phyloP scores from a whole-genome alignment of 2,329 filamentous ascomycete genomes.

The Penicillium verrucosum region DNA sequence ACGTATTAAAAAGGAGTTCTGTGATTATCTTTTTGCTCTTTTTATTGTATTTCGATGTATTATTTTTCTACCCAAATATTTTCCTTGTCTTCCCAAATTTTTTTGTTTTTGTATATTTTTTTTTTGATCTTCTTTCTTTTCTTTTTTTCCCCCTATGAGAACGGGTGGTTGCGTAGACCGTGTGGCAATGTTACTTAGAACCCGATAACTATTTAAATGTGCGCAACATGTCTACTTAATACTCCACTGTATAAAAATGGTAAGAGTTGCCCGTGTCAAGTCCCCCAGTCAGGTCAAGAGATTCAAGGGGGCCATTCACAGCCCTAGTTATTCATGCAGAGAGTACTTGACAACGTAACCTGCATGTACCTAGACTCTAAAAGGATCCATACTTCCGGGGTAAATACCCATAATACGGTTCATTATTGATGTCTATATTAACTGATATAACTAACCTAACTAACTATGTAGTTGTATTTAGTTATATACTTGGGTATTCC shows the following conservation, averaged over 20 bases:
- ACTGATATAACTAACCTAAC: not conserved
- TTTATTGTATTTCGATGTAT: conserved; percentile 1
- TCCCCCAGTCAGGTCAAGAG: not conserved
- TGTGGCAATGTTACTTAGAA: not conserved
- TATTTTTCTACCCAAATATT: conserved; percentile 3
- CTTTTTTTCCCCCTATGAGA: conserved; percentile 8
- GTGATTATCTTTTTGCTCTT: not conserved
- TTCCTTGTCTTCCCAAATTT: not conserved
- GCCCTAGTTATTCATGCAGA: conserved; percentile 8
- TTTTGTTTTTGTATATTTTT: not conserved
- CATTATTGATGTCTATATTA: not conserved
- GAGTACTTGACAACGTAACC: conserved; percentile 14
- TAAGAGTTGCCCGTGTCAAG: not conserved
- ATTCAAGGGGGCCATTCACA: not conserved
- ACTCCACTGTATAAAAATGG: not conserved
- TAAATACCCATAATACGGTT: conserved; percentile 3
- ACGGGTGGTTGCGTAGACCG: conserved; percentile 25
- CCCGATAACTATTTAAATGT: conserved; percentile 9
- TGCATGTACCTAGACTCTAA: conserved; percentile 13
- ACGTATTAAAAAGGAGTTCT: conserved; percentile 8
- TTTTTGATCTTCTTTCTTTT: conserved; percentile 2
- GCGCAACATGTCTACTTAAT: conserved; percentile 2
- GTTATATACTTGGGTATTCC: not conserved
- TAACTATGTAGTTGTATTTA: not conserved
- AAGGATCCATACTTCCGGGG: conserved; percentile 5